Percentiles rank a stretch among this genome's conserved stretches.
These are phyloP conservation scores for Phytophthora gonapodyides DNA, from an alignment of 352 stramenopile species.

Conservation along the genomic window DNA sequence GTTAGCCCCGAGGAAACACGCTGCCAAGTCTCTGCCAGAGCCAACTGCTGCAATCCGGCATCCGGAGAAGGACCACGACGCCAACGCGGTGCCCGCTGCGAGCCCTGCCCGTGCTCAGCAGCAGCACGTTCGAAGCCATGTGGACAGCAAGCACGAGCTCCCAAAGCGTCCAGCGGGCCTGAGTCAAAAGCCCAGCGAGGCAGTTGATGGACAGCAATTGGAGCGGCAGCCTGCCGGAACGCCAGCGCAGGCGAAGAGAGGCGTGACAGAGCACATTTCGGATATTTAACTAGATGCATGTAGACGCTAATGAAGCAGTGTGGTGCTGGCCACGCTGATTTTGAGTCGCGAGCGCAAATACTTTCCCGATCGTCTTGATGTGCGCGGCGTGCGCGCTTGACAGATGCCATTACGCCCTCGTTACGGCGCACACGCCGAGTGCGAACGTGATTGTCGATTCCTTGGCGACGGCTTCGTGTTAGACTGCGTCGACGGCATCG, in stretches of 20 bases:
- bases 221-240: slow-evolving; percentile 1
- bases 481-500: background rate
- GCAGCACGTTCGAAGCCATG: slow-evolving; percentile 4
- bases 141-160: background rate
- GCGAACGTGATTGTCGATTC: slow-evolving; percentile 14
- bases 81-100: slow-evolving; percentile 8
- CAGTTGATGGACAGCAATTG: background rate
- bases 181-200: background rate
- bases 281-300: slow-evolving; percentile 37
- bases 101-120: slow-evolving; percentile 14
- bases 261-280: slow-evolving; percentile 20
- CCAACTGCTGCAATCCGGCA: slow-evolving; percentile 21
- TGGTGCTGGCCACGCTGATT: slow-evolving; percentile 1
- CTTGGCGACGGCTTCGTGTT: slow-evolving; percentile 12
- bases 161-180: background rate
- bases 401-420: slow-evolving; percentile 15
- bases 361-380: slow-evolving; percentile 8
- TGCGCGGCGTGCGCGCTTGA: slow-evolving; percentile 14
- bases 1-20: background rate
- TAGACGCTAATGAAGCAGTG: slow-evolving; percentile 10
- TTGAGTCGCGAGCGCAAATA: too few relatives aligned
- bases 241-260: slow-evolving; percentile 1
- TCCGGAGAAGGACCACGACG: slow-evolving; percentile 13
- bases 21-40: background rate
- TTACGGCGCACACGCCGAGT: background rate